A percentile compares a stretch with the other conserved stretches of the same genome.
Conservation (phyloP, 202 grass and related monocot species). For the Musa balbisiana region DNA sequence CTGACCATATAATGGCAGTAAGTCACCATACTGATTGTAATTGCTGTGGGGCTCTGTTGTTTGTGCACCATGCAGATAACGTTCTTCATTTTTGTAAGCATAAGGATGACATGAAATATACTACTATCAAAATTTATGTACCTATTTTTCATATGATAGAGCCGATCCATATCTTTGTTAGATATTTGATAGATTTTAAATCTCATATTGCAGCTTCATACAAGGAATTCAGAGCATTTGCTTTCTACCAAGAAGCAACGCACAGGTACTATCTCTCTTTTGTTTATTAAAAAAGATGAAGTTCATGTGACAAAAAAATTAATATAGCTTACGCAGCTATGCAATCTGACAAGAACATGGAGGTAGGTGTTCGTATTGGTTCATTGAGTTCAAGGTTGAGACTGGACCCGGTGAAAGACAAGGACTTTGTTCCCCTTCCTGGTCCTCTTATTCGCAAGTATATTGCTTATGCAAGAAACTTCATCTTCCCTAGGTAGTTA, state of each 20-base stretch:
- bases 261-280: constrained; percentile 45
- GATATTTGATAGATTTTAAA: constrained; percentile 5
- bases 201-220: constrained; percentile 47
- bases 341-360: constrained; percentile 17
- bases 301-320: constrained; percentile 18
- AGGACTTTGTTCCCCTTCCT: constrained; percentile 54
- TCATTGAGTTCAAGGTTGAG: constrained; percentile 62
- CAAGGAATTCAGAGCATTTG: constrained; percentile 23
- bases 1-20: constrained; percentile 96
- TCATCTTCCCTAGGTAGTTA: constrained; percentile 50
- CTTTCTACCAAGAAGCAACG: constrained; percentile 44
- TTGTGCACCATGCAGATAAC: not conserved
- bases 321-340: constrained; percentile 35
- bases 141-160: not conserved
- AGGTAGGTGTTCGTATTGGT: constrained; percentile 16
- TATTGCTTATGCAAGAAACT: constrained; percentile 72
- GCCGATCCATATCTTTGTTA: constrained; percentile 20
- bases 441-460: constrained; percentile 66
- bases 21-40: constrained; percentile 18
- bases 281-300: not conserved
- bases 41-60: too few species aligned
- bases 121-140: not conserved
- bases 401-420: constrained; percentile 59
- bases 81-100: not conserved
- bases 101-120: not conserved